Conservation (phyloP, 2,329 filamentous ascomycete species). For the Botrytis fragariae region DNA sequence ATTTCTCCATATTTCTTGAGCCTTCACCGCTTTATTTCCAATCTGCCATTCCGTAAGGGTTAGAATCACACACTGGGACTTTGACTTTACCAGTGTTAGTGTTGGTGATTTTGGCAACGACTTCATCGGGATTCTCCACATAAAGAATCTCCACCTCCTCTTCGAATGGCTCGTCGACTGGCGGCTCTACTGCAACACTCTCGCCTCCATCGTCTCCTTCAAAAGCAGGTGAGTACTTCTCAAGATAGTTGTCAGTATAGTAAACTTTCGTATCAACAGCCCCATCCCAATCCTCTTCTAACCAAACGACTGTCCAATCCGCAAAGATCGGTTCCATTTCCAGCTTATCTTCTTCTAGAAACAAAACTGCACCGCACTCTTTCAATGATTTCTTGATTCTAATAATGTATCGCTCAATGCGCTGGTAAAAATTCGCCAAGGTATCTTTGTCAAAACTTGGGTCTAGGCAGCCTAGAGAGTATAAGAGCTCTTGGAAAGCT, state of each 20-base stretch:
- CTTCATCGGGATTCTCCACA: background rate
- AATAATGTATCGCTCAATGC: background rate
- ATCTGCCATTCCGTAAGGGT: constrained; percentile 2
- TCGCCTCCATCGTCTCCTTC: background rate
- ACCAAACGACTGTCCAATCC: constrained; percentile 10
- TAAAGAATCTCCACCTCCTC: background rate
- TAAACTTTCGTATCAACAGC: background rate
- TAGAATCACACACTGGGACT: background rate
- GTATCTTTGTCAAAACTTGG: constrained; percentile 4
- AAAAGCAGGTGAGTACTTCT: background rate
- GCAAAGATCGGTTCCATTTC: background rate
- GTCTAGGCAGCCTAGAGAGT: background rate
- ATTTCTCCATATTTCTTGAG: background rate
- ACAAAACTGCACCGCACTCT: background rate
- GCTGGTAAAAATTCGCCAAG: background rate
- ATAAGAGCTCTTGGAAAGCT: background rate
- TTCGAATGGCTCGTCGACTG: background rate
- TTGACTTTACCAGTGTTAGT: background rate
- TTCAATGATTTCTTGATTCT: background rate
- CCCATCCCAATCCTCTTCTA: constrained; percentile 9
- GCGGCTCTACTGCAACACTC: background rate
- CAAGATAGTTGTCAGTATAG: background rate
- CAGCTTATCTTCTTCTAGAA: background rate
- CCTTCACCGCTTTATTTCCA: background rate
- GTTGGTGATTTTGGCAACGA: background rate